Base-by-base conservation (phyloP, 2,329 filamentous ascomycete species). In the Cercospora janseana region DNA sequence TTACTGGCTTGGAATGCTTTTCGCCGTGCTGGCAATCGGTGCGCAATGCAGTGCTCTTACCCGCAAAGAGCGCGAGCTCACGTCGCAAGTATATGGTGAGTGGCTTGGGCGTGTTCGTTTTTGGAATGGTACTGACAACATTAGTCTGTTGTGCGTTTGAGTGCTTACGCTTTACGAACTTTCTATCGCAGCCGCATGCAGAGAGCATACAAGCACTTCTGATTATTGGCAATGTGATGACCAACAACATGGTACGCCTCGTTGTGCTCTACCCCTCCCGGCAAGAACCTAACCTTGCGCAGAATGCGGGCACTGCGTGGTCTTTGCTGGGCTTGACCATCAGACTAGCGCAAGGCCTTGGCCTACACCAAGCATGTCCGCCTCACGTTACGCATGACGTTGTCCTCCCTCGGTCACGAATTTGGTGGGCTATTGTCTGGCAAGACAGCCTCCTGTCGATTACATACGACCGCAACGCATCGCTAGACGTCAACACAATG, bases 361-460 rank as follows among this genome's bases (percentile, higher is more conserved):
- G 81, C 4, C 66, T 84, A 34, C 81, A 84, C 56, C 75, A 79
- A 35, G 74, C 78, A 59, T 81, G 79, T 37, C 77, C 79, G 29
- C 72, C 74, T 16, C 77, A 78, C 38, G 75, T 76, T 2, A 68
- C 76, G 3, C 62, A 70, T 5, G 76, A 81, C 45, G 67, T 68
- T 16, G 71, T 58, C 69, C 73, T 63, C 64, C 71, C 52, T 26
- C 58, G 63, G 16, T 62, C 62, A 3, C 62, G 60, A 37, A 51
- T 64, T 10, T 76, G 75, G 74, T 84, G 81, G 81, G 79, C 79
- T 2, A 74, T 83, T 56, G 73, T 82, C 24, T 84, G 81, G 81
- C 81, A 83, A 61, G 81, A 84, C 58, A 82, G 79, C 49, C 71
- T 83, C 38, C 75, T 84, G 18, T 83, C 80, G 6, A 76, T 84